phyloP scores from a whole-genome alignment of 2,329 filamentous ascomycete species.

The Xylariaceae sp. region DNA sequence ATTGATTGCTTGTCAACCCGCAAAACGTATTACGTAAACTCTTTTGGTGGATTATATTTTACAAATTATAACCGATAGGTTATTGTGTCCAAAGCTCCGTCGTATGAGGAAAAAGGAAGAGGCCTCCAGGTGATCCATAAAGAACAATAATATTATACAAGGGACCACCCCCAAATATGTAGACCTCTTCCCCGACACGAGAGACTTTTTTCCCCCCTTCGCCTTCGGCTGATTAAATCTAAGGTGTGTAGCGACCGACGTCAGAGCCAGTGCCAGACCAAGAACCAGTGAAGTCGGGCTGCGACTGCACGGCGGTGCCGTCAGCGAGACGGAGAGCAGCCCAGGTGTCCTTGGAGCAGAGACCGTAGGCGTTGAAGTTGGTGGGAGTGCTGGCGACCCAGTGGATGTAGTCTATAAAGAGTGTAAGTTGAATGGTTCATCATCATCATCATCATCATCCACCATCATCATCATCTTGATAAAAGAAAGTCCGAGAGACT shows the following conservation, averaged over 20 bases:
- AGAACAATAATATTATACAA: too few species aligned
- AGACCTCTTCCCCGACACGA: too few species aligned
- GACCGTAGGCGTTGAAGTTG: constrained; percentile 38
- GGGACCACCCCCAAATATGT: too few species aligned
- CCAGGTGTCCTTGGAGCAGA: constrained; percentile 38
- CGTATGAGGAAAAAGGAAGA: too few species aligned
- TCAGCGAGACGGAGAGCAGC: constrained; percentile 34
- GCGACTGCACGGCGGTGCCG: constrained; percentile 31
- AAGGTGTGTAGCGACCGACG: constrained; percentile 36
- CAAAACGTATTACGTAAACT: too few species aligned
- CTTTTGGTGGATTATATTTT: too few species aligned
- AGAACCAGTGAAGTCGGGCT: constrained; percentile 33
- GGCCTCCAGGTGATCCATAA: too few species aligned
- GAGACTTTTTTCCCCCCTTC: too few species aligned
- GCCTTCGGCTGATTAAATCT: background rate
- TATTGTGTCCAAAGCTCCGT: too few species aligned
- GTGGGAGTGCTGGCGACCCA: constrained; percentile 35
- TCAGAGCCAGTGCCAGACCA: constrained; percentile 32
- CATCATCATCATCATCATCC: background rate
- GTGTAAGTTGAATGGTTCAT: constrained; percentile 7
- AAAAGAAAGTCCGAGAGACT: too few species aligned
- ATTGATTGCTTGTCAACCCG: too few species aligned
- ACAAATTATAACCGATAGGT: too few species aligned
- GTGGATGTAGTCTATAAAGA: constrained; percentile 33
- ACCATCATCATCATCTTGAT: background rate